These are phyloP conservation scores for Aspergillus fischeri DNA, from an alignment of 2,329 filamentous ascomycete species.

Conservation along the genomic window DNA sequence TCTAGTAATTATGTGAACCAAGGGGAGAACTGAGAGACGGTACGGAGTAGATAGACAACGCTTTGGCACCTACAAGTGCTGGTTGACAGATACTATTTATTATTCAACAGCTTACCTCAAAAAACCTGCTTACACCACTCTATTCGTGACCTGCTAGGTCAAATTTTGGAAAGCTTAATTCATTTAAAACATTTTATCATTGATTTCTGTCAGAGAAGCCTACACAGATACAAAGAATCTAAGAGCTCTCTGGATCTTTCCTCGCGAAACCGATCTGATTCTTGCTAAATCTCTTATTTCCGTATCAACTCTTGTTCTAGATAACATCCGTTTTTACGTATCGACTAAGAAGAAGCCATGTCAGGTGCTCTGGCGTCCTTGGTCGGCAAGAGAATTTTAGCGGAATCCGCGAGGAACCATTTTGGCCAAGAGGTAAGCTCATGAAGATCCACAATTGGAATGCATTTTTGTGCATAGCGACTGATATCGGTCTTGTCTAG, in stretches of 20 bases:
- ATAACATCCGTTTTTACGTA: neutral
- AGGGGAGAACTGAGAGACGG: neutral
- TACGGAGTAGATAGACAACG: neutral
- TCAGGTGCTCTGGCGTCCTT: constrained; percentile 24
- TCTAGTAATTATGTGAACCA: neutral
- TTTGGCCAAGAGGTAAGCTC: constrained; percentile 39
- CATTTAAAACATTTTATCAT: neutral
- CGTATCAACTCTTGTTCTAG: neutral
- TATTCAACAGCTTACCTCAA: neutral
- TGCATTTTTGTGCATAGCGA: neutral
- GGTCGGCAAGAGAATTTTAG: constrained; percentile 33
- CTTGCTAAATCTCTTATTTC: neutral
- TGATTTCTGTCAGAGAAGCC: neutral
- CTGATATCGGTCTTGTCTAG: constrained; percentile 42
- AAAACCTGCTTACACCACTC: neutral
- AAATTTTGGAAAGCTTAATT: neutral
- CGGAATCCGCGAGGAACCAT: constrained; percentile 37
- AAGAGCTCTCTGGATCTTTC: neutral
- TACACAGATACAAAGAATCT: neutral
- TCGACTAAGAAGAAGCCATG: constrained; percentile 16
- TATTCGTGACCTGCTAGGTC: neutral
- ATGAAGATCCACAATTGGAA: constrained; percentile 2
- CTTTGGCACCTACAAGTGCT: neutral
- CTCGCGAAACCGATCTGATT: neutral
- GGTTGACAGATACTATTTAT: neutral